A percentile compares a stretch with the other conserved stretches of the same genome.
Evolutionary conservation across 179 eudicot species (phyloP).

Genomic region (Patellifolia procumbens): DNA sequence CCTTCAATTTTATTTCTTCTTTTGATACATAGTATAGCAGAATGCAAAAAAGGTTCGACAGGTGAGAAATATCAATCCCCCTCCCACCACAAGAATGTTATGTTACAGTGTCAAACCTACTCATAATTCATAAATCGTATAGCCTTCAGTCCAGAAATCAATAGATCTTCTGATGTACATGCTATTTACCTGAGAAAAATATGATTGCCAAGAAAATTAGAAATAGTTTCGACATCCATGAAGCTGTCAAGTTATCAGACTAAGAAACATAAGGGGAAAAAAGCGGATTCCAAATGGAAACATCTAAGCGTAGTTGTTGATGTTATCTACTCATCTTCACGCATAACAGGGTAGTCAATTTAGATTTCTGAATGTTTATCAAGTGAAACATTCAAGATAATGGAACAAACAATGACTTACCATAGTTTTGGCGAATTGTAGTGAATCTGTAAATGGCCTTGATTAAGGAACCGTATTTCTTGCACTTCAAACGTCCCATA

Average conservation of each 20-base stretch:
- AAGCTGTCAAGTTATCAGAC: not conserved
- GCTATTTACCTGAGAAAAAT: constrained; percentile 20
- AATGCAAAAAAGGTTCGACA: not conserved
- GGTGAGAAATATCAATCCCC: not conserved
- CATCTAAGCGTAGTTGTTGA: not conserved
- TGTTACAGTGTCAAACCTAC: not conserved
- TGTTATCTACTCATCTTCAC: not conserved
- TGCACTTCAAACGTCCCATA: constrained; percentile 74
- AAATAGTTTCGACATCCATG: not conserved
- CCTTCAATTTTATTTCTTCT: too few species aligned
- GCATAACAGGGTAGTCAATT: not conserved
- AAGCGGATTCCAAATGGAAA: not conserved
- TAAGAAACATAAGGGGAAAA: not conserved
- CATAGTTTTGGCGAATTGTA: constrained; percentile 81
- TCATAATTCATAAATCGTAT: not conserved
- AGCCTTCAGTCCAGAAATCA: not conserved
- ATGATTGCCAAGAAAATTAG: not conserved
- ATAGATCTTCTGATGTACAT: not conserved
- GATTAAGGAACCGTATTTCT: constrained; percentile 60
- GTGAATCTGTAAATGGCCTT: constrained; percentile 74
- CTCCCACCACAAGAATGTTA: not conserved
- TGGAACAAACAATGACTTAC: constrained; percentile 39
- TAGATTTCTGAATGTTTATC: not conserved
- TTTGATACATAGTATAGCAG: too few species aligned
- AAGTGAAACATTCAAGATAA: constrained; percentile 5